Evolutionary conservation across 2,329 filamentous ascomycete species (phyloP).

Genomic region (Delphinella strobiligena): DNA sequence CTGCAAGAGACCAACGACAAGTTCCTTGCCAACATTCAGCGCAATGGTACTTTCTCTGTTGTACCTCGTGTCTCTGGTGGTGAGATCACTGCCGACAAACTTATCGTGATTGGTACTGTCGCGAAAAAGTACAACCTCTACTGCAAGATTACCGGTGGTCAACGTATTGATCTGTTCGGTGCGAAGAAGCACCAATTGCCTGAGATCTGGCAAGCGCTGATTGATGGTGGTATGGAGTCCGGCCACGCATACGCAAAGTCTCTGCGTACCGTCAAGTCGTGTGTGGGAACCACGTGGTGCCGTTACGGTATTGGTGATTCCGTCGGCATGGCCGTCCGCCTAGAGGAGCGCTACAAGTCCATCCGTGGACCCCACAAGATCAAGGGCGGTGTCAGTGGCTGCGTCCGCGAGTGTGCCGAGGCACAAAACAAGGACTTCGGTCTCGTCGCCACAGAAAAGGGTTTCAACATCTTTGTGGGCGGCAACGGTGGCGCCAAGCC

Average conservation of each 20-base stretch:
- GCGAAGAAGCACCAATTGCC: slow-evolving; percentile 77
- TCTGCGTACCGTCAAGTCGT: slow-evolving; percentile 79
- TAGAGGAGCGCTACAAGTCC: slow-evolving; percentile 87
- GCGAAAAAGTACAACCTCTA: slow-evolving; percentile 77
- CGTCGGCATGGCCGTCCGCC: slow-evolving; percentile 76
- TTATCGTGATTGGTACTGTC: slow-evolving; percentile 72
- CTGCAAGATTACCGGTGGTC: slow-evolving; percentile 84
- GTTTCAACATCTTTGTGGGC: slow-evolving; percentile 84
- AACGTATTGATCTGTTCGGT: slow-evolving; percentile 88
- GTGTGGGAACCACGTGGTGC: slow-evolving; percentile 86
- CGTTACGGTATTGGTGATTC: slow-evolving; percentile 80
- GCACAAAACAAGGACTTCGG: slow-evolving; percentile 91
- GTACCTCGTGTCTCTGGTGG: slow-evolving; percentile 72
- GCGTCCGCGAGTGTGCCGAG: slow-evolving; percentile 85
- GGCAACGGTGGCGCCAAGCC: slow-evolving; percentile 85
- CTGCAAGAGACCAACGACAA: slow-evolving; percentile 86
- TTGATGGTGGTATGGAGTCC: slow-evolving; percentile 78
- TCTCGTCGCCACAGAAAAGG: slow-evolving; percentile 82
- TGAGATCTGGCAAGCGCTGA: slow-evolving; percentile 67
- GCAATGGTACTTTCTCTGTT: slow-evolving; percentile 83
- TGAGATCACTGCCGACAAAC: slow-evolving; percentile 77
- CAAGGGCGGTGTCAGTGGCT: slow-evolving; percentile 81
- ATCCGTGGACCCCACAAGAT: slow-evolving; percentile 83
- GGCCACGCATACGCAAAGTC: slow-evolving; percentile 88
- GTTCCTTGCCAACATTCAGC: slow-evolving; percentile 80